These are phyloP conservation scores for Posidonia oceanica DNA, from an alignment of 116 monocot species.

Conservation along the genomic window DNA sequence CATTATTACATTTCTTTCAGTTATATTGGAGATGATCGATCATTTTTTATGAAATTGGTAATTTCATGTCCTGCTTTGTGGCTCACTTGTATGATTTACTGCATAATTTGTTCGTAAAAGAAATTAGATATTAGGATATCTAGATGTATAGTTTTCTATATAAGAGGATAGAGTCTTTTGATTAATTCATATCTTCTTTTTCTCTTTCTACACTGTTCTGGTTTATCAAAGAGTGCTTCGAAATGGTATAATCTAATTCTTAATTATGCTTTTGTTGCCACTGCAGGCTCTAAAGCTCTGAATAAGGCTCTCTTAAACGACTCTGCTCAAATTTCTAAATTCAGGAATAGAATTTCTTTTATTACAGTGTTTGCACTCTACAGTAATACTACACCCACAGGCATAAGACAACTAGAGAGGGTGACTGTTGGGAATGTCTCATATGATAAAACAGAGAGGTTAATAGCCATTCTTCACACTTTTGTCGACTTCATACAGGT, in stretches of 20 bases:
- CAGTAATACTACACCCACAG: conserved; percentile 13
- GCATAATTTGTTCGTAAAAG: background rate
- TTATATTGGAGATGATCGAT: too few relatives aligned
- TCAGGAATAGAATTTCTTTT: conserved; percentile 34
- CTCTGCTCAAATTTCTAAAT: conserved; percentile 3
- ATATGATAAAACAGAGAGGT: conserved; percentile 43
- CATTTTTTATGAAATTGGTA: background rate
- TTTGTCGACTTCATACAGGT: conserved; percentile 81
- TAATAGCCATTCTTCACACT: conserved; percentile 58
- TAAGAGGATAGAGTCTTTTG: too few relatives aligned
- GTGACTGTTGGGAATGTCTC: conserved; percentile 44
- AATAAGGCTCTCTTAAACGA: conserved; percentile 20
- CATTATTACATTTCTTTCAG: too few relatives aligned
- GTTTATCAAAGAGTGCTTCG: background rate
- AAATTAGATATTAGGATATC: background rate
- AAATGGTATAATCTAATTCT: background rate
- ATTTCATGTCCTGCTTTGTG: background rate
- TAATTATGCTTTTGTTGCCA: conserved; percentile 7
- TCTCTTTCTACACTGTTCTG: background rate
- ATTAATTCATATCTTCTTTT: background rate
- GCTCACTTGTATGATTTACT: background rate
- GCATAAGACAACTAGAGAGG: background rate
- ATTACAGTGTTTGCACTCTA: conserved; percentile 66
- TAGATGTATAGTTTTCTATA: too few relatives aligned
- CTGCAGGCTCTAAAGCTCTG: conserved; percentile 48